These are phyloP conservation scores for Cutaneotrichosporon sp. DNA, from an alignment of 1,284 basidiomycete species.

Conservation along the genomic window DNA sequence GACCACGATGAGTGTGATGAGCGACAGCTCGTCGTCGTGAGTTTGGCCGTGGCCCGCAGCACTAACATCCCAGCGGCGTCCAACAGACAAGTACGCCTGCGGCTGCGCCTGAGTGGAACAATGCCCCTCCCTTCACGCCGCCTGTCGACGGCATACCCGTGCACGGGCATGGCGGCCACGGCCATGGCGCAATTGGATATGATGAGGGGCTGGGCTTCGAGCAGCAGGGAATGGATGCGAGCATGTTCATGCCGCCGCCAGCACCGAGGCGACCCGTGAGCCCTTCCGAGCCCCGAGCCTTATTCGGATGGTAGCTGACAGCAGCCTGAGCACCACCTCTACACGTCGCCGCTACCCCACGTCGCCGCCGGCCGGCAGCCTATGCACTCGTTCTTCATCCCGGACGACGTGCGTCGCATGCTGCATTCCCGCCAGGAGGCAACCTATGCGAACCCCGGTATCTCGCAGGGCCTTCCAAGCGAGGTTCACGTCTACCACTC, in stretches of 20 bases:
- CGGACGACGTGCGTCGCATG: constrained; percentile 68
- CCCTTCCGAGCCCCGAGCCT: no score
- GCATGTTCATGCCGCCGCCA: constrained; percentile 53
- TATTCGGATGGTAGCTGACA: no score
- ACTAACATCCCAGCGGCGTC: neutral
- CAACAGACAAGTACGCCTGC: constrained; percentile 1
- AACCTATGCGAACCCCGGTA: constrained; percentile 51
- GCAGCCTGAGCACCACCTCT: constrained; percentile 87
- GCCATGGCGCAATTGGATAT: constrained; percentile 16
- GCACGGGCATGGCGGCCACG: no score
- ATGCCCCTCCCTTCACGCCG: constrained; percentile 13
- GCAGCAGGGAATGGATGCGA: constrained; percentile 17
- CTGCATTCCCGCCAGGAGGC: constrained; percentile 77
- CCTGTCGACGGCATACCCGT: constrained; percentile 3
- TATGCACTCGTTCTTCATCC: constrained; percentile 59
- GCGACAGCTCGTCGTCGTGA: constrained; percentile 19
- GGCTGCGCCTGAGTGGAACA: constrained; percentile 12
- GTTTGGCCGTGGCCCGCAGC: neutral
- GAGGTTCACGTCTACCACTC: constrained; percentile 89
- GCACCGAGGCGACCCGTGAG: constrained; percentile 64
- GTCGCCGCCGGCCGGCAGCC: constrained; percentile 51
- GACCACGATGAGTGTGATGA: constrained; percentile 31
- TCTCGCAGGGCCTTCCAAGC: constrained; percentile 60
- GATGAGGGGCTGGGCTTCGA: constrained; percentile 24
- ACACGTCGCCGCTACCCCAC: constrained; percentile 62